Conservation (phyloP, 1,139 yeast species). For the Kluyveromyces sp. region DNA sequence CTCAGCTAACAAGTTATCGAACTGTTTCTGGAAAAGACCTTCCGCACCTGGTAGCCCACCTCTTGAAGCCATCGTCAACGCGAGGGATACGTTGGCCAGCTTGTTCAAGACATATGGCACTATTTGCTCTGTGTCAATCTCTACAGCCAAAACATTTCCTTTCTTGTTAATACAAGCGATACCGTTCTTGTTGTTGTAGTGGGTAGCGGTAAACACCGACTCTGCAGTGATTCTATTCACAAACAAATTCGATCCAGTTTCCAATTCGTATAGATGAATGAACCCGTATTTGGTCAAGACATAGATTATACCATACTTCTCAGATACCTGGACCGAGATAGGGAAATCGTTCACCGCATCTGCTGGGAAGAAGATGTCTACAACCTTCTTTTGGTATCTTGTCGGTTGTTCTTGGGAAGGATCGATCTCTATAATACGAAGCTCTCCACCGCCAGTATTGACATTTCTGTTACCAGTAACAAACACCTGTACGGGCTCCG, state of each 20-base stretch:
- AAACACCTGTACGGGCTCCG: conserved; percentile 71
- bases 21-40: conserved; percentile 82
- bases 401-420: conserved; percentile 75
- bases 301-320: conserved; percentile 80
- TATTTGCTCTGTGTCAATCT: conserved; percentile 75
- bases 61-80: conserved; percentile 83
- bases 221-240: conserved; percentile 96
- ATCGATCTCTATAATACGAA: conserved; percentile 94
- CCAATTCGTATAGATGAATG: conserved; percentile 91
- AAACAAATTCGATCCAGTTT: conserved; percentile 85
- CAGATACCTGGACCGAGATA: conserved; percentile 79
- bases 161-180: conserved; percentile 87
- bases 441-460: conserved; percentile 69
- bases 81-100: conserved; percentile 79
- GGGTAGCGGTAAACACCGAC: conserved; percentile 86
- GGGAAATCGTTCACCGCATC: conserved; percentile 98
- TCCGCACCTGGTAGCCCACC: conserved; percentile 98
- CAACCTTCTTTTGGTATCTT: conserved; percentile 73
- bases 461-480: conserved; percentile 83
- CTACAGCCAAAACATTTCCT: conserved; percentile 93
- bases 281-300: conserved; percentile 93
- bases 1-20: conserved; percentile 71
- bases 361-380: conserved; percentile 93
- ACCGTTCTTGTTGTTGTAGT: conserved; percentile 71
- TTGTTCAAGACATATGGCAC: conserved; percentile 87